phyloP scores from a whole-genome alignment of 495 filamentous ascomycete genomes.

The Talaromyces proteolyticus region DNA sequence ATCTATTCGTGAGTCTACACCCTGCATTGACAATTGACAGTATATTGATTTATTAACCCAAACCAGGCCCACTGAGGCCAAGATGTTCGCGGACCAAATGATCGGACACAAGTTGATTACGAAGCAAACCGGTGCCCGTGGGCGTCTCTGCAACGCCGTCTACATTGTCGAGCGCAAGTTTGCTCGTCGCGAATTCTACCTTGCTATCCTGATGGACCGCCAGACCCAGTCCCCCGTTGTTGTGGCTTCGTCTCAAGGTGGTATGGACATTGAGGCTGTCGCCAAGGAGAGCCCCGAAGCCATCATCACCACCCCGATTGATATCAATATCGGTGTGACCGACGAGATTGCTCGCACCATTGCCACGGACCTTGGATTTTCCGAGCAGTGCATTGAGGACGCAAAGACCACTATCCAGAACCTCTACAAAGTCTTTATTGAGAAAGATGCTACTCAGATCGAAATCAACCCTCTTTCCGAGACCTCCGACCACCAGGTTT shows the following conservation, averaged over 20 bases:
- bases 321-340: conserved; percentile 93
- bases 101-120: conserved; percentile 99
- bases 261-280: conserved; percentile 97
- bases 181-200: conserved; percentile 96
- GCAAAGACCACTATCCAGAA: conserved; percentile 96
- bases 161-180: conserved; percentile 99
- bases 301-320: conserved; percentile 85
- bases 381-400: conserved; percentile 90
- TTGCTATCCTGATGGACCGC: conserved; percentile 97
- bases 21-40: not conserved
- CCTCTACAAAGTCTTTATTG: conserved; percentile 96
- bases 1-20: conserved; percentile 78
- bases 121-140: conserved; percentile 92
- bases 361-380: conserved; percentile 90
- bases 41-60: conserved; percentile 6
- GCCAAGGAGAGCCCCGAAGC: conserved; percentile 96
- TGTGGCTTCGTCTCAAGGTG: conserved; percentile 94
- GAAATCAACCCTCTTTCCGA: conserved; percentile 98
- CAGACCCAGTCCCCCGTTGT: conserved; percentile 88
- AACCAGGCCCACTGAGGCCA: conserved; percentile 69
- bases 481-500: conserved; percentile 93
- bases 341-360: conserved; percentile 90
- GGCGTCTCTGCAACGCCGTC: conserved; percentile 90
- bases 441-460: conserved; percentile 97
- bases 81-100: conserved; percentile 98